A percentile compares a stretch with the other conserved stretches of the same genome.
phyloP scores from a whole-genome alignment of 2,329 filamentous ascomycete species.

The Aphanocladium album region DNA sequence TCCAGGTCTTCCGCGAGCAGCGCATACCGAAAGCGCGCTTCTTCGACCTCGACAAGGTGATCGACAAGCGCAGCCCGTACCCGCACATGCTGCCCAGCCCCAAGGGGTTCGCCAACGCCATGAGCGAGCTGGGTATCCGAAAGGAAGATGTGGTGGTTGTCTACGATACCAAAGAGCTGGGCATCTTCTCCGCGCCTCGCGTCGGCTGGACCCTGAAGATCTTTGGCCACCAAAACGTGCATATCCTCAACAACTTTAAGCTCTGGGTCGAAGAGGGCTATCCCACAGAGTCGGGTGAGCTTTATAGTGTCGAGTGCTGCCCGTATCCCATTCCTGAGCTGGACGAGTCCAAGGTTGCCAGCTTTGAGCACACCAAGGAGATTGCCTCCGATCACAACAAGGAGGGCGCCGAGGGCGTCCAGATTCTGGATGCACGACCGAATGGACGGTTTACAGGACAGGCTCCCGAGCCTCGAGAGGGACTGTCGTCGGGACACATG shows the following conservation, averaged over 20 bases:
- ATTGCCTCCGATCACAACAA: slow-evolving; percentile 73
- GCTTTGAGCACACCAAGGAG: slow-evolving; percentile 77
- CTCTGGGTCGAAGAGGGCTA: slow-evolving; percentile 83
- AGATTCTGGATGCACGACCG: slow-evolving; percentile 84
- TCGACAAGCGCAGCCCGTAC: slow-evolving; percentile 82
- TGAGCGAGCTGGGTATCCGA: slow-evolving; percentile 83
- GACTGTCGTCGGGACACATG: slow-evolving; percentile 85
- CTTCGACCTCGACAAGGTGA: slow-evolving; percentile 91
- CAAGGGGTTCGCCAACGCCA: slow-evolving; percentile 76
- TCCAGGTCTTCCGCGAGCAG: slow-evolving; percentile 72
- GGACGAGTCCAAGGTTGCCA: slow-evolving; percentile 61
- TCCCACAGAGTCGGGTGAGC: slow-evolving; percentile 74
- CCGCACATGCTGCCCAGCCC: slow-evolving; percentile 92
- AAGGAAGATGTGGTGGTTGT: slow-evolving; percentile 88
- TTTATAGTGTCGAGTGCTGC: slow-evolving; percentile 62
- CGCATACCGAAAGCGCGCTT: slow-evolving; percentile 88
- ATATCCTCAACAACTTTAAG: slow-evolving; percentile 92
- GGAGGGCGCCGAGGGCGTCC: slow-evolving; percentile 75
- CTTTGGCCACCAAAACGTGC: slow-evolving; percentile 85
- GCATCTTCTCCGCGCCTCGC: slow-evolving; percentile 89
- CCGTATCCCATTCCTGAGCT: slow-evolving; percentile 60
- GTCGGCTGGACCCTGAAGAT: slow-evolving; percentile 90
- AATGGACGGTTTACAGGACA: slow-evolving; percentile 74
- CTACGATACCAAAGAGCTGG: slow-evolving; percentile 86
- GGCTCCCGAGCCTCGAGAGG: slow-evolving; percentile 80